These are phyloP conservation scores for Cryphonectria radicalis DNA, from an alignment of 2,329 filamentous ascomycete species.

Conservation along the genomic window DNA sequence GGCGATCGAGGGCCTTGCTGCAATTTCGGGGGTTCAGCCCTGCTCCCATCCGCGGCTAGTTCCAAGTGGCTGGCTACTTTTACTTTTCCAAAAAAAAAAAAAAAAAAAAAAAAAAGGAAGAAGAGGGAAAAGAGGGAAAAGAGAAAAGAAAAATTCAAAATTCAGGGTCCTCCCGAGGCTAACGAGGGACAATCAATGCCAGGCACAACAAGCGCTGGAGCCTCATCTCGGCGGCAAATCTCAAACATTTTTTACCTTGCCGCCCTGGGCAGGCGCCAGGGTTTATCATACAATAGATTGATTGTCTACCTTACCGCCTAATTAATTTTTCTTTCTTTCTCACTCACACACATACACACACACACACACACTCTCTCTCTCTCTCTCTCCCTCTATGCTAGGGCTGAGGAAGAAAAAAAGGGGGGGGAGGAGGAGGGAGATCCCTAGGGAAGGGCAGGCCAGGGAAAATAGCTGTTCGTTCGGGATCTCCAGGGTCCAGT, in stretches of 20 bases:
- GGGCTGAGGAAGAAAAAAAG: background rate
- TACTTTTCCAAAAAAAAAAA: background rate
- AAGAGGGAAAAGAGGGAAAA: background rate
- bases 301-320: background rate
- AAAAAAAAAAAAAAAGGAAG: too few species aligned
- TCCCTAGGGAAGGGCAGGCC: background rate
- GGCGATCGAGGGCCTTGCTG: background rate
- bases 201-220: background rate
- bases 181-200: background rate
- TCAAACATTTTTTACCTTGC: background rate
- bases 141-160: background rate
- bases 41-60: background rate
- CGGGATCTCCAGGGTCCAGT: background rate
- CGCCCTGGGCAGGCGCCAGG: background rate
- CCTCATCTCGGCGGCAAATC: constrained; percentile 9
- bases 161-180: background rate
- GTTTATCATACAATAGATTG: background rate
- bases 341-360: too few species aligned
- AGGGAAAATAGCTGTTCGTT: background rate
- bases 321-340: background rate
- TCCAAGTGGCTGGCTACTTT: background rate
- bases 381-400: background rate
- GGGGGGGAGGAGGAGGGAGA: background rate
- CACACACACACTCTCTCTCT: background rate
- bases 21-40: constrained; percentile 2